Evolutionary conservation across 495 filamentous ascomycete genomes (phyloP), one percentile per base, ranked within the genome.

Genomic region (Rostrohypoxylon terebratum): DNA sequence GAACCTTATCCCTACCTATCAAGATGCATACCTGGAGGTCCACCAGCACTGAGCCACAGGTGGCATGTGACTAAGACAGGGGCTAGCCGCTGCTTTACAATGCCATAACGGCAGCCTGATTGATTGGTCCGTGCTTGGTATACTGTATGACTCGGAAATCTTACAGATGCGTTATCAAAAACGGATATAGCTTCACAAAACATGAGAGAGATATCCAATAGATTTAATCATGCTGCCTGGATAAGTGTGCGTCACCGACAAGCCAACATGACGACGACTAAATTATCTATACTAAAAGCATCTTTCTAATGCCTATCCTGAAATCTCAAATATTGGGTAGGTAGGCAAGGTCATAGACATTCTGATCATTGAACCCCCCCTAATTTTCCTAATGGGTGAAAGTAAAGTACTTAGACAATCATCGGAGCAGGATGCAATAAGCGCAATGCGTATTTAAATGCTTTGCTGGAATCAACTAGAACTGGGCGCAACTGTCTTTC

Each of bases 221-320:
- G 25, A 16, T 59, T 47, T 70, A 63, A 68, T 68, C 60, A 38
- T 68, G 71, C 14, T 74, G 66, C 71, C 66, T 74, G 31, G 50
- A 48, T 10, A 65, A 47, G 66, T 57, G 44, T 66, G 57, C 71
- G 71, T 74, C 71, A 74, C 40, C 62, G 20, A 31, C 34, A 13
- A 28, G 11, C n/a, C 42, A 36, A 50, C 16, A 53, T 67, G 61
- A 69, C 48, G 71, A 74, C 71, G 16, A 67, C 66, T 25, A 38
- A 21, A 4, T 42, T 42, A 63, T 45, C 20, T 33, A 45, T 40
- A 18, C 11, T 18, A 25, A n/a, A 45, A 13, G 20, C 21, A 44
- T 11, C 47, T 54, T 25, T 23, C 59, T 51, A 40, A 48, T 72
- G 63, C 58, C 63, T 66, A 25, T 25, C 25, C 28, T 20, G 5